Evolutionary conservation across 192 early-diverging fungal species (phyloP), one percentile per base, ranked within the genome.

Genomic region (Allomyces javanicus): DNA sequence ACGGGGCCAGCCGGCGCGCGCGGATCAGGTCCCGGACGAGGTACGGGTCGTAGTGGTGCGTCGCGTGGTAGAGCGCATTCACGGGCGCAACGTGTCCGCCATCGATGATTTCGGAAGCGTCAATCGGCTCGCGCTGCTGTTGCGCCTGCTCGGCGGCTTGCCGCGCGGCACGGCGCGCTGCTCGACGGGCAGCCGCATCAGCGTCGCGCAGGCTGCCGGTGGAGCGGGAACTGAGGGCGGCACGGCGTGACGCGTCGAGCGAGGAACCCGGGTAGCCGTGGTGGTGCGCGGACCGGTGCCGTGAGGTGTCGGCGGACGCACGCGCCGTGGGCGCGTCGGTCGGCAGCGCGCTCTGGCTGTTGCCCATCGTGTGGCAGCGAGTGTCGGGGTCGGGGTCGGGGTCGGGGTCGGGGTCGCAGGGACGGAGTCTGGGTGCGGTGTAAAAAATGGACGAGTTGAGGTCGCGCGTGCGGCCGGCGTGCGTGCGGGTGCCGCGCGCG

Each of bases 41-140:
- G 27, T 83, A 73, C 25, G 70, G 70, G 73, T 94, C 87, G 72
- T 81, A 95, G 71, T 95, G 90, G 67, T 88, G 89, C 10, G 84
- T 76, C 10, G 77, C 76, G 22, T 74, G 50, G 50, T 58, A 58
- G 17, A 58, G 50, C 23, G 23, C 23, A 10, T 26, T 14, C 21
- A n/a, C 50, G 12, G 50, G 50, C 17, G 50, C 50, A 14, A 58
- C 50, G 50, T n/a, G 50, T 3, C 50, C 50, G 50, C 50, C 50
- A n/a, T 58, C 50, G 17, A 58, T 12, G 17, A 58, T n/a, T n/a
- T 58, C 50, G 4, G 50, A 58, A 14, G 17, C 14, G 50, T 58
- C 50, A 14, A 58, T n/a, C 17, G 50, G 50, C 50, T 40, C 33
- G 33, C 33, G 33, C 33, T 40, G 33, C 33, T 40, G 33, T 40